phyloP scores from a whole-genome alignment of 78 protist species.

The Reticulomyxa filosa region DNA sequence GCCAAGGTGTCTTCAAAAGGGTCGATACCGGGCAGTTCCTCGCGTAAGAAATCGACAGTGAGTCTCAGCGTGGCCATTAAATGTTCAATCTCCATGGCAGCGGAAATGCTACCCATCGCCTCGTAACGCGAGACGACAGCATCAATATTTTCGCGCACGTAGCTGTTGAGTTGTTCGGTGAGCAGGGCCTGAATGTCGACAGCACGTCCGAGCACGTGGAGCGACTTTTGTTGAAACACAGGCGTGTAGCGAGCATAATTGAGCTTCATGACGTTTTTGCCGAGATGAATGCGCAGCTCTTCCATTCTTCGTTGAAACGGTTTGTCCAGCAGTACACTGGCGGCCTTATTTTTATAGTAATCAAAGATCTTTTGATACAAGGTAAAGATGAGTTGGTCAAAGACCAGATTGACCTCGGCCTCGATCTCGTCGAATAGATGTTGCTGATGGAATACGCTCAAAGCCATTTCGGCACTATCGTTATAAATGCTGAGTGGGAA shows the following conservation, averaged over 20 bases:
- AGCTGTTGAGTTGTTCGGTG: neutral
- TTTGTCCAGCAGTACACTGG: constrained; percentile 1
- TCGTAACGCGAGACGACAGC: neutral
- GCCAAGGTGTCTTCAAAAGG: neutral
- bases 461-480: neutral
- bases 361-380: neutral
- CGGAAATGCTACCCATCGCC: too few species aligned
- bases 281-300: too few species aligned
- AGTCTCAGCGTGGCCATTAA: too few species aligned
- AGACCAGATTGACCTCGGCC: constrained; percentile 5
- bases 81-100: too few species aligned
- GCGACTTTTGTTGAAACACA: neutral
- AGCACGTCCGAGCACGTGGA: neutral
- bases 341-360: constrained; percentile 1
- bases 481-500: constrained; percentile 7
- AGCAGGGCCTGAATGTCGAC: neutral
- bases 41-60: too few species aligned
- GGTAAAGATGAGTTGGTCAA: neutral
- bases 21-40: neutral
- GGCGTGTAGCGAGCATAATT: neutral
- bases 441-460: neutral
- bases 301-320: too few species aligned
- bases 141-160: constrained; percentile 2
- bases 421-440: constrained; percentile 7
- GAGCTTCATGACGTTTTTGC: neutral